Evolutionary conservation across 2,329 filamentous ascomycete genomes (phyloP).

Genomic region (Colletotrichum coccodes): DNA sequence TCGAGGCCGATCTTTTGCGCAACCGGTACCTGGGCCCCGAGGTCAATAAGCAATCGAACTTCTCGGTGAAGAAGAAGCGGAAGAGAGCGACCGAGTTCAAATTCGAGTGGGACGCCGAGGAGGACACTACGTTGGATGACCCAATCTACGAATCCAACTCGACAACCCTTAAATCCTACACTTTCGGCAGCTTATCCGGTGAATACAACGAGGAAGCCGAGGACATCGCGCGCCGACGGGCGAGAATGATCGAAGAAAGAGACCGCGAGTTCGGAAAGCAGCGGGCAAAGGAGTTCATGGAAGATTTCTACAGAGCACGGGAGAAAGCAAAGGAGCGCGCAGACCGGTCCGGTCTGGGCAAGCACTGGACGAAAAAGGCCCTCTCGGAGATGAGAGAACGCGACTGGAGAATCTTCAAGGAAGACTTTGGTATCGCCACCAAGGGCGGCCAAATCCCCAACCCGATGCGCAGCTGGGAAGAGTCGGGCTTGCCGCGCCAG

Average conservation of each 20-base stretch:
- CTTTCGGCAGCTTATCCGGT: slow-evolving; percentile 60
- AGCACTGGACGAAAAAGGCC: slow-evolving; percentile 95
- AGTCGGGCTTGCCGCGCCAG: slow-evolving; percentile 81
- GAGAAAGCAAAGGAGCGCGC: slow-evolving; percentile 77
- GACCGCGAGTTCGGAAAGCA: slow-evolving; percentile 81
- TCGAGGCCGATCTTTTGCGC: slow-evolving; percentile 79
- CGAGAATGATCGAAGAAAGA: slow-evolving; percentile 76
- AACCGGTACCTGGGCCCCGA: slow-evolving; percentile 93
- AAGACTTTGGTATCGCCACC: slow-evolving; percentile 96
- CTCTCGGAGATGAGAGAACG: slow-evolving; percentile 94
- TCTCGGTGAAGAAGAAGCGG: slow-evolving; percentile 96
- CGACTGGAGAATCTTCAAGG: slow-evolving; percentile 99
- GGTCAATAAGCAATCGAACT: slow-evolving; percentile 82
- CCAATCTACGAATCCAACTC: slow-evolving; percentile 70
- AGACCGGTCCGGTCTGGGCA: slow-evolving; percentile 80
- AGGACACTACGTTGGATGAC: slow-evolving; percentile 89
- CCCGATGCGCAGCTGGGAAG: slow-evolving; percentile 94
- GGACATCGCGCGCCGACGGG: slow-evolving; percentile 64
- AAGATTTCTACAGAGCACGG: slow-evolving; percentile 77
- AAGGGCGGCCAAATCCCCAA: slow-evolving; percentile 94
- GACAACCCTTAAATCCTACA: slow-evolving; percentile 38
- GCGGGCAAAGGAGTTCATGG: slow-evolving; percentile 82
- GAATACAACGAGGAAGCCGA: slow-evolving; percentile 66
- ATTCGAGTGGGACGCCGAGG: slow-evolving; percentile 96
- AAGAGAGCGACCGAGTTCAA: slow-evolving; percentile 94